Conservation (phyloP, 371 early-diverging fungal species). For the Mortierella polycephala region DNA sequence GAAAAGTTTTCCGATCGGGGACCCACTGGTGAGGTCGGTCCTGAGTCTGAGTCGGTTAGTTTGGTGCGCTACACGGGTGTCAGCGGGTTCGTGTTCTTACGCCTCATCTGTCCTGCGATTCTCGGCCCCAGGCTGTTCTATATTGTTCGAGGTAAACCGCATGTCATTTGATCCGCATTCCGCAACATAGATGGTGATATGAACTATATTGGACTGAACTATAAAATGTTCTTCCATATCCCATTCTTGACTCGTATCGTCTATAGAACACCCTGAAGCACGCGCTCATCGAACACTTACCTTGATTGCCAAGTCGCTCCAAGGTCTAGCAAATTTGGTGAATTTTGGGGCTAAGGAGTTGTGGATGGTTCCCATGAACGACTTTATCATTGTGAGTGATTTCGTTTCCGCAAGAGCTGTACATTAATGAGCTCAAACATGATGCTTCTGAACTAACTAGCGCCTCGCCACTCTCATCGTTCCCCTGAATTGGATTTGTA, state of each 20-base stretch:
- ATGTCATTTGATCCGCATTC: neutral
- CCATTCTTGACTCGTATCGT: neutral
- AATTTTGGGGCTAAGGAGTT: constrained; percentile 83
- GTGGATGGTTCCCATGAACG: constrained; percentile 79
- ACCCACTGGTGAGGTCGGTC: neutral
- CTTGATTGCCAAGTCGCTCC: constrained; percentile 83
- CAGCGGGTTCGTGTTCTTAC: constrained; percentile 85
- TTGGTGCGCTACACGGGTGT: constrained; percentile 46
- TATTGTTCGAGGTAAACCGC: constrained; percentile 63
- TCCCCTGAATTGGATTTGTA: constrained; percentile 2
- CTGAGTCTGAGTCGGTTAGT: constrained; percentile 19
- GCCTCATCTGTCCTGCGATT: constrained; percentile 88
- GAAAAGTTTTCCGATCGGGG: constrained; percentile 38
- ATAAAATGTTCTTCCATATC: neutral
- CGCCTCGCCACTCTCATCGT: no score
- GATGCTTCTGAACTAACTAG: neutral
- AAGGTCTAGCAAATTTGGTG: constrained; percentile 80
- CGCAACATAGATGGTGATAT: neutral
- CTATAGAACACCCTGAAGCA: constrained; percentile 70
- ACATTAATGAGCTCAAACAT: no score
- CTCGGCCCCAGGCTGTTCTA: constrained; percentile 84
- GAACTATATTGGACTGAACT: neutral
- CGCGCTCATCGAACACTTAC: constrained; percentile 76
- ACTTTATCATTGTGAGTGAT: constrained; percentile 59
- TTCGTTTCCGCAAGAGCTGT: neutral